Evolutionary conservation across 2,329 filamentous ascomycete genomes (phyloP), one percentile per base, ranked within the genome.

Genomic region (Talaromyces sp.): DNA sequence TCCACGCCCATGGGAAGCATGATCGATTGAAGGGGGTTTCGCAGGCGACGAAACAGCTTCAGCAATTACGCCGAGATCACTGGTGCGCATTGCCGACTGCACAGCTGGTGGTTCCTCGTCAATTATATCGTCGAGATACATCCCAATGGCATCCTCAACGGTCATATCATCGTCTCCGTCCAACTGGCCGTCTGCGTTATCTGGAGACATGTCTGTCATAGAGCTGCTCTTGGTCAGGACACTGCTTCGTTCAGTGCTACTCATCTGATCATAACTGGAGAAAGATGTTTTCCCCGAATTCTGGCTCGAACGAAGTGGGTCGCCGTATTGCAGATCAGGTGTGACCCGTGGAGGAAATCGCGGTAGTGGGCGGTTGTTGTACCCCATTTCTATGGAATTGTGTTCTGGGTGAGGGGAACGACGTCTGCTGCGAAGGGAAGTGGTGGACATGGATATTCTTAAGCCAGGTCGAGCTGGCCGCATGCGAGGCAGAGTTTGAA

Each of bases 161-260:
- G 82, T 85, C 78, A 85, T 81, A 14, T 80, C 78, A 16, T 73
- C 78, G 51, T 82, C 79, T 65, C 75, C 71, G 4, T 83, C 83
- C 60, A 77, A 79, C 68, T 89, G 89, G 79, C 88, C 87, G 70
- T 84, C 87, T 75, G 91, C 88, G 60, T 92, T 75, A 82, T 83
- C 75, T 4, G 76, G 76, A 12, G 76, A 78, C 40, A 77, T 64
- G 81, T 95, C 77, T 78, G 82, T 89, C 59, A 88, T 82, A 1
- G 90, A 92, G 78, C 90, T 96, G 63, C 87, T 86, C 68, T 90
- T 92, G 3, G 92, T 95, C 65, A 89, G 74, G 56, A 95, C 82
- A 70, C 92, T 96, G 73, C 91, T 96, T 64, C 91, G 84, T 71
- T 94, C 91, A 1, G 91, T 96, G n/a, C 84, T 83, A 65, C 83